Evolutionary conservation across 108 stramenopile genomes (phyloP), one percentile per base, ranked within the genome.

Genomic region (Nitzschia sp.): DNA sequence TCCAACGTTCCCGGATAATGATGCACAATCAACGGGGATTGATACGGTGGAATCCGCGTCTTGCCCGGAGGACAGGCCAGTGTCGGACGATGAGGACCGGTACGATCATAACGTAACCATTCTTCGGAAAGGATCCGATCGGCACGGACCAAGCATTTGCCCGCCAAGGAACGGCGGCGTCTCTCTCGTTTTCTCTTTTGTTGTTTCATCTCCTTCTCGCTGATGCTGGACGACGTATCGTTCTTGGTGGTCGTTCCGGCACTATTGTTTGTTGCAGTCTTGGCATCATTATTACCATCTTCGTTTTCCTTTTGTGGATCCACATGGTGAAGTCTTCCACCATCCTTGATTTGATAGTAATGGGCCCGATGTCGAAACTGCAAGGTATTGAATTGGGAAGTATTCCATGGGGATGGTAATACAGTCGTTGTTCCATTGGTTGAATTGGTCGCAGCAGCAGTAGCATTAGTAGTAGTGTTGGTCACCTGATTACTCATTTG

Each of bases 1-100:
- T 64, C 63, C 8, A 17, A 64, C 2, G 63, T 63, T 6, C 71
- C 71, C 32, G 52, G 26, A 32, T 72, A 72, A 45, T 72, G 71
- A 46, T 58, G 69, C 5, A 70, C 28, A 44, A 22, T 16, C 22
- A 68, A 58, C 9, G 26, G 41, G 32, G 61, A 5, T n/a, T 41
- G 5, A 4, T 41, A n/a, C 9, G 33, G 33, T 30, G 41, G 17
- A 30, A 25, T 45, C 38, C 41, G 34, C 16, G 19, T n/a, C 19
- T 63, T 23, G 19, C 32, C 61, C 5, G 22, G 17, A 16, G 32
- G 34, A 33, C 16, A 28, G 27, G 46, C 44, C 9, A 11, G 4
- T 8, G 34, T 22, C 6, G 61, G 61, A 45, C 61, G 61, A 28
- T 63, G 61, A 15, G 41, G 36, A 63, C 34, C 27, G 44, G 21